Base-by-base conservation (phyloP, 805 yeast species). In the Wickerhamiella spandovensis region DNA sequence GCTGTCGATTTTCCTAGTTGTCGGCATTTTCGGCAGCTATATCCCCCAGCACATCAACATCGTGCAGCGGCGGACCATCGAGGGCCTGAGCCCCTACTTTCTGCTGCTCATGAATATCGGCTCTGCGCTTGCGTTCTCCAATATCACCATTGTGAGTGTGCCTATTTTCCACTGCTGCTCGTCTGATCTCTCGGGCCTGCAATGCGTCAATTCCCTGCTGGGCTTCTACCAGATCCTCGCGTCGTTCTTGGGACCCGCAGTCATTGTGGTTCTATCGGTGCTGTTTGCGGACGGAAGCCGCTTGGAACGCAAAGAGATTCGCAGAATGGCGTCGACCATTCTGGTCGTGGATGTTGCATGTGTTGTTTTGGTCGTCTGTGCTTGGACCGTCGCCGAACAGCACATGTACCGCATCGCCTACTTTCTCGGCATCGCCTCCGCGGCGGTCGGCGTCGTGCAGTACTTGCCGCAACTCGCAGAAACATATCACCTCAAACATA, bases 401-500 rank as follows among this genome's bases (percentile, higher is more conserved):
- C 17, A 47, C 25, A 10, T 13, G 15, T 44, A 25, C 24, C 41
- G 21, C 23, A 24, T 37, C n/a, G 51, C 53, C 30, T 43, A 49
- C 45, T 7, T 17, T 4, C 70, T 82, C 53, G 95, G 95, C 0
- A 49, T 84, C 13, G 56, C 79, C 43, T 79, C 90, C 0, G 75
- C 92, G 0, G 48, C 72, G 0, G 66, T 84, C 46, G 81, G 94
- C 0, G 69, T 78, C 18, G 64, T 81, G 30, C 94, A 86, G 65
- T 86, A 84, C 58, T 67, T 85, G 47, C 95, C 95, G 0, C 95
- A 86, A 64, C 72, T 86, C 9, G 64, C 69, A 54, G 84, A 89
- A 39, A 86, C 95, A 0, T 82, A 71, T 58, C 60, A 54, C 1
- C 70, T 86, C 53, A 81, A 82, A 59, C 88, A 80, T 55, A 81